Percentiles rank a stretch among this genome's conserved stretches.
These are phyloP conservation scores for Ustilago esculenta DNA, from an alignment of 1,284 basidiomycete species.

Conservation along the genomic window DNA sequence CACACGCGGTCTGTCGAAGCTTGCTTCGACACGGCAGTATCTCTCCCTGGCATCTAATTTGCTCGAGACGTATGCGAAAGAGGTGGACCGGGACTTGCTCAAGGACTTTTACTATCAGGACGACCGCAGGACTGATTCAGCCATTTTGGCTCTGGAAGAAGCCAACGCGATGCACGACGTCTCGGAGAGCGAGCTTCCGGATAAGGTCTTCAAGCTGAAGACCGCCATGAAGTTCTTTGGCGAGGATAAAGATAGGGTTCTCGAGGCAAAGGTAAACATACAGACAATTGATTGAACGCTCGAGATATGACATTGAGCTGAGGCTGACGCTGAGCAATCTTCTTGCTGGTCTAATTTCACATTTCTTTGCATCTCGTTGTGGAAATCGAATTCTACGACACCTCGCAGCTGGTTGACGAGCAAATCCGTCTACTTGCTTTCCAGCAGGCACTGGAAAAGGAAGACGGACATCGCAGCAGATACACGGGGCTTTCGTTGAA, in stretches of 20 bases:
- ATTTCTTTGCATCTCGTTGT: too few species aligned
- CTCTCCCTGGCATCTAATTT: constrained; percentile 55
- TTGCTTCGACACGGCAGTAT: constrained; percentile 42
- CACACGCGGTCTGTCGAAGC: constrained; percentile 13
- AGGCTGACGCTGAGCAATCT: too few species aligned
- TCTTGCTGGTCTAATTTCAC: too few species aligned
- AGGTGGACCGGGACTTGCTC: constrained; percentile 81
- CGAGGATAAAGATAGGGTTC: constrained; percentile 87
- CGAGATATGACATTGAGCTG: too few species aligned
- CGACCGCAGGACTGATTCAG: constrained; percentile 90
- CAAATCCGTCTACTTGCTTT: constrained; percentile 77
- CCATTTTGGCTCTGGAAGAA: constrained; percentile 83
- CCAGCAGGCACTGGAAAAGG: constrained; percentile 88
- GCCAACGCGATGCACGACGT: constrained; percentile 26
- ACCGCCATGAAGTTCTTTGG: constrained; percentile 89
- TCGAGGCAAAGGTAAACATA: constrained; percentile 83
- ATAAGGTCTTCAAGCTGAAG: constrained; percentile 77
- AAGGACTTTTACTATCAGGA: constrained; percentile 98
- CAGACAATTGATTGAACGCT: too few species aligned
- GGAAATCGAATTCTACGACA: too few species aligned
- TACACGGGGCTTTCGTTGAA: constrained; percentile 53
- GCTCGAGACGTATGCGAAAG: constrained; percentile 61
- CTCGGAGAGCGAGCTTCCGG: constrained; percentile 29
- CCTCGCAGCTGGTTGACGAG: constrained; percentile 86
- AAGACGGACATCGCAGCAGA: constrained; percentile 73